Conservation (phyloP, 768 basidiomycete genomes). For the Suillus brevipes region DNA sequence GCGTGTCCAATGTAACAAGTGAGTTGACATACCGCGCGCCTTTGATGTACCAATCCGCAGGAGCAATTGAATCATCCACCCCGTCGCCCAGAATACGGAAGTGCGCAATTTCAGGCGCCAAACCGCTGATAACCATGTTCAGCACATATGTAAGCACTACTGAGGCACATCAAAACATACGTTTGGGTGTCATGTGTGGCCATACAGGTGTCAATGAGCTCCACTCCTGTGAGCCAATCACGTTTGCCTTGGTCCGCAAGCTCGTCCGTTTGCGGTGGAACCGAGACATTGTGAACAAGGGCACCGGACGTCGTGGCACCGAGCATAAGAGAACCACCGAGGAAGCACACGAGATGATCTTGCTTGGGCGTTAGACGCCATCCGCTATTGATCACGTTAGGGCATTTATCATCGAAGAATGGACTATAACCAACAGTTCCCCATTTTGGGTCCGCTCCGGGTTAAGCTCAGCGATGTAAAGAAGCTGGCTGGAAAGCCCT, state of each 20-base stretch:
- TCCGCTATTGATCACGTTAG: conserved; percentile 31
- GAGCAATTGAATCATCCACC: conserved; percentile 35
- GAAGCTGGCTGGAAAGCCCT: conserved; percentile 56
- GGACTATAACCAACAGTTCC: conserved; percentile 34
- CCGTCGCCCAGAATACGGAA: conserved; percentile 69
- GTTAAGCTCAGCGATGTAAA: conserved; percentile 81
- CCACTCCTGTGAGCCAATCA: conserved; percentile 81
- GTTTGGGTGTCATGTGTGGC: conserved; percentile 81
- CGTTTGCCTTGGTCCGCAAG: conserved; percentile 62
- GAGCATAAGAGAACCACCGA: conserved; percentile 89
- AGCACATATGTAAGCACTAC: background rate
- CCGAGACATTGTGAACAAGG: conserved; percentile 49
- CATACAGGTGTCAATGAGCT: conserved; percentile 87
- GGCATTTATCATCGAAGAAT: background rate
- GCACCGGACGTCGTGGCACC: conserved; percentile 76
- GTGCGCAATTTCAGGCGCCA: conserved; percentile 88
- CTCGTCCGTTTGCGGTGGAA: conserved; percentile 66
- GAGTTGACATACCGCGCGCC: conserved; percentile 54
- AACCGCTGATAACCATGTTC: conserved; percentile 50
- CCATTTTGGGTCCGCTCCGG: conserved; percentile 46
- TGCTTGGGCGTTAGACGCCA: conserved; percentile 87
- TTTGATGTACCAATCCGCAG: conserved; percentile 91
- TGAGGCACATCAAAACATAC: conserved; percentile 42
- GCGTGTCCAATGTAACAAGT: background rate
- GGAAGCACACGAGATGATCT: conserved; percentile 95